Conservation (phyloP, 2,329 filamentous ascomycete species). For the Curvularia sp. region DNA sequence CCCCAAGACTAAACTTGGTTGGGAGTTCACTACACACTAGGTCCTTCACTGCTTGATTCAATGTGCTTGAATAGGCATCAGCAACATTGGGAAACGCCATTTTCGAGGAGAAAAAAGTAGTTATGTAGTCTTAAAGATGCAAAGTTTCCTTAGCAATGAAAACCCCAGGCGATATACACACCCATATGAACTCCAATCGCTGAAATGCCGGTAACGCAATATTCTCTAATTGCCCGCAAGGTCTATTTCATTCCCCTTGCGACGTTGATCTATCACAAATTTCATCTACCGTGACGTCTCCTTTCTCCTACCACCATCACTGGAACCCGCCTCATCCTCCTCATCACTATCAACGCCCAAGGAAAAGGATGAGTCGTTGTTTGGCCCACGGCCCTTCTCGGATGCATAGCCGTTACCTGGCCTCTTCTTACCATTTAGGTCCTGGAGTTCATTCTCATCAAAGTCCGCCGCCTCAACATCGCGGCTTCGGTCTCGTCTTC, state of each 20-base stretch:
- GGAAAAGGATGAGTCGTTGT: conserved; percentile 55
- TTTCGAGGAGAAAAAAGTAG: no score
- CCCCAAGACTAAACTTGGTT: not conserved
- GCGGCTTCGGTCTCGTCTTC: conserved; percentile 48
- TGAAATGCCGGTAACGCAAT: no score
- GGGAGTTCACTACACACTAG: no score
- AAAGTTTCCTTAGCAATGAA: no score
- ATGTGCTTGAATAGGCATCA: no score
- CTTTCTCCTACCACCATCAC: conserved; percentile 42
- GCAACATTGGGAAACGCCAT: no score
- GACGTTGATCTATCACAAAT: not conserved
- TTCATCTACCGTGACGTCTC: conserved; percentile 28
- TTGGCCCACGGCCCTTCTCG: conserved; percentile 42
- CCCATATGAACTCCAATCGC: no score
- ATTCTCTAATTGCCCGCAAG: no score
- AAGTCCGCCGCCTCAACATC: conserved; percentile 70
- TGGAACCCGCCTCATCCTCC: conserved; percentile 46
- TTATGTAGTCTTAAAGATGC: no score
- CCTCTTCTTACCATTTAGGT: conserved; percentile 52
- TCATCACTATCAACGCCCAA: conserved; percentile 55
- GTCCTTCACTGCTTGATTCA: no score
- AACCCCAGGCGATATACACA: no score
- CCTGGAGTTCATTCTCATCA: conserved; percentile 67
- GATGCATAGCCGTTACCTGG: conserved; percentile 34
- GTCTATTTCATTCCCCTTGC: no score